Conservation (phyloP, 1,284 basidiomycete genomes). For the Ustilago esculenta region DNA sequence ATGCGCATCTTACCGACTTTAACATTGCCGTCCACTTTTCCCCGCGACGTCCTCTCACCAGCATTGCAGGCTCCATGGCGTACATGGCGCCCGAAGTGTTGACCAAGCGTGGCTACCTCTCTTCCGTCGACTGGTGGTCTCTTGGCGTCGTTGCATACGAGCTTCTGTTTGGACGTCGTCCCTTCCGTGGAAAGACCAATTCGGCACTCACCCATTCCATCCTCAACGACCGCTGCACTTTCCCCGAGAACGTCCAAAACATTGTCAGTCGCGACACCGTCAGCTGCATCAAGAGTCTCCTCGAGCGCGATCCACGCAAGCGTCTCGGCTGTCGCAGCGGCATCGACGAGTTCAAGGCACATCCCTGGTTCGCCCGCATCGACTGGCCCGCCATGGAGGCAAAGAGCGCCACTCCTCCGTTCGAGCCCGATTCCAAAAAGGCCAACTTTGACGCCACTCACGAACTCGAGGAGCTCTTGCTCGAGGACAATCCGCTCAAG, state of each 20-base stretch:
- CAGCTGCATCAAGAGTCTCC: slow-evolving; percentile 68
- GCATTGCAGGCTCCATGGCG: slow-evolving; percentile 87
- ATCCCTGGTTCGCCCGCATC: slow-evolving; percentile 85
- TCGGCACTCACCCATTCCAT: slow-evolving; percentile 60
- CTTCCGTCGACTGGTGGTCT: slow-evolving; percentile 62
- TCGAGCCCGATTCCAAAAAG: slow-evolving; percentile 95
- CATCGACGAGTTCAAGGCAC: slow-evolving; percentile 74
- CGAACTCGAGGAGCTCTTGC: slow-evolving; percentile 90
- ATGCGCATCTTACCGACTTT: slow-evolving; percentile 97
- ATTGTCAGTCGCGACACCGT: slow-evolving; percentile 55
- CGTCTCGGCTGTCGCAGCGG: slow-evolving; percentile 83
- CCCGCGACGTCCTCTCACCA: slow-evolving; percentile 82
- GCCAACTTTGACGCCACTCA: slow-evolving; percentile 99
- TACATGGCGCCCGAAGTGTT: slow-evolving; percentile 78
- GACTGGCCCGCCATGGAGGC: slow-evolving; percentile 82
- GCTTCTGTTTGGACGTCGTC: slow-evolving; percentile 58
- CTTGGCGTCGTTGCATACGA: slow-evolving; percentile 61
- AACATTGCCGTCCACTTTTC: slow-evolving; percentile 98
- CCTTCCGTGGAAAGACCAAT: slow-evolving; percentile 62
- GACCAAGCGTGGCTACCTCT: slow-evolving; percentile 61
- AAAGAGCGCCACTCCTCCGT: slow-evolving; percentile 84
- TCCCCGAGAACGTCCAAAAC: slow-evolving; percentile 60
- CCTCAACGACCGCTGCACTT: slow-evolving; percentile 56
- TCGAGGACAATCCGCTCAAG: slow-evolving; percentile 97
- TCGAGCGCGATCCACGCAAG: slow-evolving; percentile 84